Percentiles rank a stretch among this genome's conserved stretches.
Evolutionary conservation across 1,284 basidiomycete species (phyloP).

Genomic region (Ceratobasidium papillatum): DNA sequence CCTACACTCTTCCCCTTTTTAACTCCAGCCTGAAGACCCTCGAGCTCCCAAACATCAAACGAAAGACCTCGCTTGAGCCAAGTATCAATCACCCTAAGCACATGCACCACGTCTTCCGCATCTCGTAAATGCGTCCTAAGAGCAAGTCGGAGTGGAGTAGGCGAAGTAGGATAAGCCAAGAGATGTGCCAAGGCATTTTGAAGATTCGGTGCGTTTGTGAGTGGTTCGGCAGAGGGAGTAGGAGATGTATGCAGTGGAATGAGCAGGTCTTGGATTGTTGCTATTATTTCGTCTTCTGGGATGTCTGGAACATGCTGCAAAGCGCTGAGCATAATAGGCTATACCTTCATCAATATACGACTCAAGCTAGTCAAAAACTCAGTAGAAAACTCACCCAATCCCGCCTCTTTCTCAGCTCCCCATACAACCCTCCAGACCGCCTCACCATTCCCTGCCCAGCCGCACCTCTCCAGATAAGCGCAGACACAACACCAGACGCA

Average conservation of each 20-base stretch:
- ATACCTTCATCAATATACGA: neutral
- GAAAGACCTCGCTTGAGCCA: constrained; percentile 35
- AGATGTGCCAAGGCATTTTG: constrained; percentile 34
- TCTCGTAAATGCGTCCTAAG: constrained; percentile 29
- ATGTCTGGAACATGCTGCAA: constrained; percentile 38
- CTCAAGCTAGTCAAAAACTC: neutral
- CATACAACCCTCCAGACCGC: constrained; percentile 34
- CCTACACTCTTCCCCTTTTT: constrained; percentile 10
- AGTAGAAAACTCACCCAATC: constrained; percentile 15
- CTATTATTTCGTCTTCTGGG: constrained; percentile 41
- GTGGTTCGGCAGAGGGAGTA: neutral
- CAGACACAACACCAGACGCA: constrained; percentile 28
- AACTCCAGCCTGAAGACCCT: constrained; percentile 4
- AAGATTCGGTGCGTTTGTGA: constrained; percentile 16
- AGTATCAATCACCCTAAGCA: constrained; percentile 30
- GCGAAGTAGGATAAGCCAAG: constrained; percentile 37
- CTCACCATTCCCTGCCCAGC: constrained; percentile 31
- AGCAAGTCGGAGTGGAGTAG: constrained; percentile 25
- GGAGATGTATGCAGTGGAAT: constrained; percentile 8
- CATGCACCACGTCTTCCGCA: constrained; percentile 24
- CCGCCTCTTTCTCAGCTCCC: constrained; percentile 20
- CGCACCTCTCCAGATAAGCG: constrained; percentile 34
- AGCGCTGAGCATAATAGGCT: constrained; percentile 35
- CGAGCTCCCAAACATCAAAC: constrained; percentile 38
- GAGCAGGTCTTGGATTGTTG: constrained; percentile 30